Base-by-base conservation (phyloP, 352 stramenopile genomes). In the Phytophthora capsici region DNA sequence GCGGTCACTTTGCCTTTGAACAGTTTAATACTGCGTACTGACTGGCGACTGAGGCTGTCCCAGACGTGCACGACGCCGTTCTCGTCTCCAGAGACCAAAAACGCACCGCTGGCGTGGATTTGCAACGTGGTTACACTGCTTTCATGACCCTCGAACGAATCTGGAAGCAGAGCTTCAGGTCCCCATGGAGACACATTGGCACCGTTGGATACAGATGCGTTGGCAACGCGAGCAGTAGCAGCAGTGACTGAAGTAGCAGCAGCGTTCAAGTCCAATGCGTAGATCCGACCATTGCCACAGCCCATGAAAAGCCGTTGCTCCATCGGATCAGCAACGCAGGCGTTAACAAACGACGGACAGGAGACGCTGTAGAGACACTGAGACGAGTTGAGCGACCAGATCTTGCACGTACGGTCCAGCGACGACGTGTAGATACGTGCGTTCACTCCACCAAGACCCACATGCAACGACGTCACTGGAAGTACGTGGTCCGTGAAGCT, bases 401-500 rank as follows among this genome's bases (percentile, higher is more conserved):
- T 86, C 62, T 93, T 93, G 75, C 78, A 88, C 17, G 82, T 93
- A 7, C 83, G 82, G 49, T 93, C 85, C 23, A 93, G 69, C 20
- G 82, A 91, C 20, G 82, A 88, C 38, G 83, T 90, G 69, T 89
- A 93, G 43, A 93, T 74, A 32, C 82, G 85, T 9, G 75, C 82
- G 16, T 90, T 88, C 22, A 90, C 78, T 6, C 82, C 84, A 12
- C 85, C 82, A 3, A 85, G 52, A 16, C 83, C 78, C n/a, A 88
- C 76, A 66, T 93, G 82, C 45, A 93, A 57, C 23, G 75, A 84
- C 3, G 85, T 93, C 23, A 93, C 77, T 2, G 85, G 85, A 23
- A 93, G 71, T 36, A 90, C 81, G 50, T 93, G 85, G 45, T 93
- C 85, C n/a, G 82, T 93, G 66, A 84, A 93, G 43, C 79, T 89